phyloP scores from a whole-genome alignment of 1,139 yeast genomes.

The Geotrichum fermentans region DNA sequence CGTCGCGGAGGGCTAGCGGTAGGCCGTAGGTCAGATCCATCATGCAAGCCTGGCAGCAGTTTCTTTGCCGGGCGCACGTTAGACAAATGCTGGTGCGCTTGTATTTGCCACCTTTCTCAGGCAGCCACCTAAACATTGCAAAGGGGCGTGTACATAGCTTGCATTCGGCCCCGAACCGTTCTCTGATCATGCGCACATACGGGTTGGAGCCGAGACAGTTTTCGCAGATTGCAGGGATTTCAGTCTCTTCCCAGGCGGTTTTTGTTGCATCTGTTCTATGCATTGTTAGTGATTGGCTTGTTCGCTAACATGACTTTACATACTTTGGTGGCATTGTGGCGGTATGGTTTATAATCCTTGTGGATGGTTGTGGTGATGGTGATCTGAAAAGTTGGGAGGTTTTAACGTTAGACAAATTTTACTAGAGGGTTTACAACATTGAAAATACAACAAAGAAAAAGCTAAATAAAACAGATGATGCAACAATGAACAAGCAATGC shows the following conservation, averaged over 20 bases:
- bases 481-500: too few species aligned
- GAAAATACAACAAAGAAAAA: conserved; percentile 4
- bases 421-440: background rate
- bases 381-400: background rate
- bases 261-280: conserved; percentile 35
- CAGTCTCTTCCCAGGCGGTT: conserved; percentile 40
- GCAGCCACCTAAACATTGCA: conserved; percentile 70
- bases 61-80: conserved; percentile 71
- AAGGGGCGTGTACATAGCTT: conserved; percentile 76
- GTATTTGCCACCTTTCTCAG: conserved; percentile 27
- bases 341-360: background rate
- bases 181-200: conserved; percentile 66
- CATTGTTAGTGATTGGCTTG: background rate
- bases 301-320: too few species aligned
- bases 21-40: conserved; percentile 75
- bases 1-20: conserved; percentile 72
- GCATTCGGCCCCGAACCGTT: conserved; percentile 64
- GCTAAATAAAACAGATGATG: background rate
- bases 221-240: conserved; percentile 64
- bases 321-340: conserved; percentile 23
- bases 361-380: too few species aligned
- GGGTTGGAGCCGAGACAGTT: conserved; percentile 64
- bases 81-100: conserved; percentile 48
- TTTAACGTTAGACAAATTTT: too few species aligned
- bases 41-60: conserved; percentile 87